Evolutionary conservation across 768 basidiomycete genomes (phyloP), one percentile per base, ranked within the genome.

Genomic region (Auriscalpium vulgare): DNA sequence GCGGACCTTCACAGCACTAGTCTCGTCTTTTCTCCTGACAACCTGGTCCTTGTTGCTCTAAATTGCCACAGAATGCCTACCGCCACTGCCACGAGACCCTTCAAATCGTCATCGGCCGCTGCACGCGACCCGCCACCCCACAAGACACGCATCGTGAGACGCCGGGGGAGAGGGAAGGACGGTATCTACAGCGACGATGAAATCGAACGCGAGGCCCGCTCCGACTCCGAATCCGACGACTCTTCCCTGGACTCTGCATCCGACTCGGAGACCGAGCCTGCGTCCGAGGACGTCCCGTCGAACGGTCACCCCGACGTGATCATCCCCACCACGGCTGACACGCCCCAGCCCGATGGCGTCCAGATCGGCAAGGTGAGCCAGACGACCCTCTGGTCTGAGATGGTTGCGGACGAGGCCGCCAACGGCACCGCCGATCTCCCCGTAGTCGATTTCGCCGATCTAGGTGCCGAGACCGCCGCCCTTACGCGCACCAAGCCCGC

Each of bases 371-470:
- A 55, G 55, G 29, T 49, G 36, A 38, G 50, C 53, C 63, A 64
- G 21, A 71, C 70, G 51, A 57, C 63, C 29, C 73, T 80, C 14
- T 91, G 90, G 90, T 87, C 88, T 10, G 88, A 91, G 66, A 87
- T 91, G 83, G 87, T 91, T n/a, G 77, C 84, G 16, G 85, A 85
- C 57, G 86, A 88, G 70, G 78, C 70, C 46, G 72, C 71, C n/a
- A 78, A 83, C 59, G 85, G 83, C 17, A 74, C 81, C 48, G 80
- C 79, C 8, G 80, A 83, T 29, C 75, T 92, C 8, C 91, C 89
- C 37, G 84, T 91, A 62, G 84, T 92, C 61, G 87, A 91, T 56
- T 93, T 92, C 65, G 77, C 82, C 52, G 85, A 91, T 56, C 68
- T 82, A 45, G 68, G 67, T 44, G 58, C 61, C n/a, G 62, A 17